Evolutionary conservation across 805 yeast genomes (phyloP), one percentile per base, ranked within the genome.

Genomic region (Wilhelminamyces savonicus): DNA sequence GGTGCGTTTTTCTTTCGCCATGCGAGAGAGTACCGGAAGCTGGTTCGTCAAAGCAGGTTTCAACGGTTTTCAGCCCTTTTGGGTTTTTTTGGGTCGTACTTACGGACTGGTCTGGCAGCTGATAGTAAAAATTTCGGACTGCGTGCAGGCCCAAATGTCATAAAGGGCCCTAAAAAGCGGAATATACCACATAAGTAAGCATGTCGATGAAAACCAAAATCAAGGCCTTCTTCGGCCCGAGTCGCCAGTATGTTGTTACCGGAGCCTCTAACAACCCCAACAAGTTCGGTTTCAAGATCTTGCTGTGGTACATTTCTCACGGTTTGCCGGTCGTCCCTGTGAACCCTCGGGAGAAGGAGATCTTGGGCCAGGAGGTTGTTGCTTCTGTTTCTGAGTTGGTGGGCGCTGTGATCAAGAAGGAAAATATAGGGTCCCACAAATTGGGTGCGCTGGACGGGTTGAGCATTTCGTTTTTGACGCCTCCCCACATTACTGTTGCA

Each of bases 381-480:
- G 32, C 52, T 0, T 43, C 56, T 4, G 40, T 72, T 2, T 30
- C 47, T 2, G 52, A 40, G 1, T 51, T 65, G 7, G 37, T 58
- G 23, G 30, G 48, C 26, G 43, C 52, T 4, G 16, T 56, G 5
- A 27, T 29, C 4, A 32, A 33, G 2, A 31, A 45, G 5, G 27
- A 35, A 14, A 46, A 52, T 18, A 29, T 56, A 6, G 50, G 43
- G 7, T 28, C 30, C 8, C 52, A 63, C 31, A 36, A 48, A n/a
- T 39, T 56, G 7, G 34, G 54, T 2, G 25, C 25, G 3, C 48
- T 26, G 9, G 76, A 71, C 35, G 75, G 74, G 8, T 46, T 74
- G 16, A 72, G 80, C 36, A 52, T 81, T 6, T 76, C 85, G 18
- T 78, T 85, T 24, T 74, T 84, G 30, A 83, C 94, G 0, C 88